Evolutionary conservation across 139 green algal genomes (phyloP).

Genomic region (Coelastrella sp.): DNA sequence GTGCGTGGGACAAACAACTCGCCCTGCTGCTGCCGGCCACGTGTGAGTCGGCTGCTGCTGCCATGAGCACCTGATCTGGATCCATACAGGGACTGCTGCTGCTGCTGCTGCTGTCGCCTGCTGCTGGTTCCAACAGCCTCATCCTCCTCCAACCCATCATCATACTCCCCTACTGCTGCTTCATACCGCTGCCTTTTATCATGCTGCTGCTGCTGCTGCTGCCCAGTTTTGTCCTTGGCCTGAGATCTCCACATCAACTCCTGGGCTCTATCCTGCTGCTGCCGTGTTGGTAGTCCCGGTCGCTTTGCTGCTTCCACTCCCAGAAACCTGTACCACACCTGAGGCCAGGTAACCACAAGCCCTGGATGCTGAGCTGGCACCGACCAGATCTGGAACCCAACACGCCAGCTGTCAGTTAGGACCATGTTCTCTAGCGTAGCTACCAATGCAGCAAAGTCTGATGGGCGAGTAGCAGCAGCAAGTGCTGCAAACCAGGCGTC

Average conservation of each 20-base stretch:
- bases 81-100: conserved; percentile 1
- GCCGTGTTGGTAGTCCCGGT: conserved; percentile 10
- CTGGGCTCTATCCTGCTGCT: conserved; percentile 21
- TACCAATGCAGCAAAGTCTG: conserved; percentile 58
- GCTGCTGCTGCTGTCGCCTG: conserved; percentile 4
- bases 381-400: conserved; percentile 71
- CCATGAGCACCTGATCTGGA: not conserved
- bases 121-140: not conserved
- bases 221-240: not conserved
- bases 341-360: conserved; percentile 47
- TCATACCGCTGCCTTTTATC: conserved; percentile 6
- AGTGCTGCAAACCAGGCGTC: conserved; percentile 51
- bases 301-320: conserved; percentile 26
- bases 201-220: conserved; percentile 30
- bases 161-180: not conserved
- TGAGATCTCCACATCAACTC: not conserved
- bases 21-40: conserved; percentile 7
- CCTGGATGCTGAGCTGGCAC: conserved; percentile 65
- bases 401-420: conserved; percentile 59
- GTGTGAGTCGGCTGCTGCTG: not conserved
- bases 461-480: not conserved
- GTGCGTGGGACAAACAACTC: conserved; percentile 20
- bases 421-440: conserved; percentile 69
- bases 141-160: not conserved
- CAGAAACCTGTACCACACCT: conserved; percentile 45